phyloP scores from a whole-genome alignment of 192 early-diverging fungal genomes.

The Podila clonocystis region DNA sequence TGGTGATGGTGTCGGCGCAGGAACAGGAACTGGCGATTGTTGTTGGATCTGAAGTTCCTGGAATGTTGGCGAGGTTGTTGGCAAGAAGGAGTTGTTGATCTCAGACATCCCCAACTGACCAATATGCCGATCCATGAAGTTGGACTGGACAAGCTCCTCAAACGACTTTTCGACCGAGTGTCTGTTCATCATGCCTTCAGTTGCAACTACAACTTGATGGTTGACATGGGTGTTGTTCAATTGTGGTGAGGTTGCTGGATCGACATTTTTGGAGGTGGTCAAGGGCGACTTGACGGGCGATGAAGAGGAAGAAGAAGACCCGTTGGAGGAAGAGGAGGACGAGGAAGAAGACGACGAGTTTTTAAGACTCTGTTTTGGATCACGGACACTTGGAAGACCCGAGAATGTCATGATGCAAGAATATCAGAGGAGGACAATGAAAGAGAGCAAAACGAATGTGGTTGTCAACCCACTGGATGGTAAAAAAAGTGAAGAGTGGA shows the following conservation, averaged over 20 bases:
- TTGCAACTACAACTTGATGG: background rate
- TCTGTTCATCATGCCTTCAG: background rate
- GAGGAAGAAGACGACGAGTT: slow-evolving; percentile 23
- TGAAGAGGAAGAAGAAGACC: slow-evolving; percentile 8
- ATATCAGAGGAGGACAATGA: background rate
- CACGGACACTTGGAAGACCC: slow-evolving; percentile 37
- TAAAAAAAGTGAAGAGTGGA: background rate
- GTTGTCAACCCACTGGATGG: too few species aligned
- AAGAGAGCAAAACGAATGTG: background rate
- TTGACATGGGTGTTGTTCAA: background rate
- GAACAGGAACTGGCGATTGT: background rate
- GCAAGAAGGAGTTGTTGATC: background rate
- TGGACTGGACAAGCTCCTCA: slow-evolving; percentile 3
- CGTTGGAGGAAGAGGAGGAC: slow-evolving; percentile 3
- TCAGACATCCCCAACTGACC: background rate
- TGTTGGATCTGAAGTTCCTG: slow-evolving; percentile 3
- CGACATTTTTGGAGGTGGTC: background rate
- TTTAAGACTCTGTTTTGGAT: slow-evolving; percentile 42
- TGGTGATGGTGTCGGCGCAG: background rate
- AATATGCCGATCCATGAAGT: background rate
- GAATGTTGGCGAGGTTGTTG: background rate
- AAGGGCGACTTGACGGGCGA: slow-evolving; percentile 1
- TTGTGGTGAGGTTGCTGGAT: background rate
- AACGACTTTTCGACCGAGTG: background rate
- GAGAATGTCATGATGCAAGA: slow-evolving; percentile 45